Percentiles rank a stretch among this genome's conserved stretches.
Evolutionary conservation across 1,284 basidiomycete species (phyloP).

Genomic region (Boletus sp.): DNA sequence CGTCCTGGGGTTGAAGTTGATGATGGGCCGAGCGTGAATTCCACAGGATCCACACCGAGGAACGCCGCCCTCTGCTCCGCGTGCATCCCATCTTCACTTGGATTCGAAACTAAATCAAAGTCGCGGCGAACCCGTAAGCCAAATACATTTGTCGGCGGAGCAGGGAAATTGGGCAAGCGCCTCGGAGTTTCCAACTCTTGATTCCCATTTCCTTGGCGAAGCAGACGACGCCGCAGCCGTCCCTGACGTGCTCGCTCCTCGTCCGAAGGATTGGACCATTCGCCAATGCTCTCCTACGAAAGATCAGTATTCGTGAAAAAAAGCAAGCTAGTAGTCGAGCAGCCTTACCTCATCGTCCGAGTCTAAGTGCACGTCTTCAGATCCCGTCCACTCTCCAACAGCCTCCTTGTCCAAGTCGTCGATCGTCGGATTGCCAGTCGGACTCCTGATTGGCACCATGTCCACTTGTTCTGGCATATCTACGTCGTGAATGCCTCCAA

Average conservation of each 20-base stretch:
- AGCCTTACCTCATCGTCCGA: slow-evolving; percentile 65
- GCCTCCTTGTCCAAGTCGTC: slow-evolving; percentile 51
- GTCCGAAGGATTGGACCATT: slow-evolving; percentile 88
- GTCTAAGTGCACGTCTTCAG: slow-evolving; percentile 61
- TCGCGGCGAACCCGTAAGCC: slow-evolving; percentile 44
- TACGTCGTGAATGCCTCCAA: slow-evolving; percentile 50
- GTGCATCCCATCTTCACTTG: slow-evolving; percentile 68
- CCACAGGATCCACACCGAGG: slow-evolving; percentile 45
- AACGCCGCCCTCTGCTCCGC: slow-evolving; percentile 46
- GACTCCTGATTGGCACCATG: slow-evolving; percentile 36
- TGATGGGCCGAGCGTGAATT: slow-evolving; percentile 41
- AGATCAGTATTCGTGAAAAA: slow-evolving; percentile 15
- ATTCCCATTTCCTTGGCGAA: slow-evolving; percentile 49
- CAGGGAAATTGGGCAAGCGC: slow-evolving; percentile 76
- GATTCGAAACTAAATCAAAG: slow-evolving; percentile 80
- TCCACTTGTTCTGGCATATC: slow-evolving; percentile 36
- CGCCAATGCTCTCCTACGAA: slow-evolving; percentile 71
- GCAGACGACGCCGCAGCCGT: slow-evolving; percentile 61
- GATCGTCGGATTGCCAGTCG: slow-evolving; percentile 35
- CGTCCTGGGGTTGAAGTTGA: slow-evolving; percentile 41
- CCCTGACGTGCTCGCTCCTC: slow-evolving; percentile 76
- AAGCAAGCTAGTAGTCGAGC: slow-evolving; percentile 20
- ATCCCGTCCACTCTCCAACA: slow-evolving; percentile 79
- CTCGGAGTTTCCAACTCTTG: slow-evolving; percentile 51
- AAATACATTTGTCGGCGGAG: slow-evolving; percentile 59